Evolutionary conservation across 148 eudicot genomes (phyloP), one percentile per base, ranked within the genome.

Genomic region (Bassia scoparia): DNA sequence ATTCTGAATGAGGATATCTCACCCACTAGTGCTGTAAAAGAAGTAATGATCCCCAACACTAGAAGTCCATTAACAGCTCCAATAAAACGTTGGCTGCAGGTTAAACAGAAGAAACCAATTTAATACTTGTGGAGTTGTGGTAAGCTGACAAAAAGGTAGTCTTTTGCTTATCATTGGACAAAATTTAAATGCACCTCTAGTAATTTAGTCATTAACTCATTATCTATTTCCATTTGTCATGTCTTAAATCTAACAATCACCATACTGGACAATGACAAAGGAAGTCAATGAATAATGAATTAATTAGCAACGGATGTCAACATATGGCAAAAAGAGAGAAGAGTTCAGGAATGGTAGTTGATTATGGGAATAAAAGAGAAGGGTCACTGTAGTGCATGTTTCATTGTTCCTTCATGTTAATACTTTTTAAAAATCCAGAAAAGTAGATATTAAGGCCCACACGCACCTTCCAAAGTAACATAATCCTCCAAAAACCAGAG

Each of bases 21-120:
- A 93, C 98, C 98, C 97, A 91, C 95, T 59, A 94, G 85, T 69
- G 87, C 84, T 66, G 91, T 76, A 78, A 94, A 94, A 53, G 98
- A 85, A 52, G 74, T 67, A 56, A 94, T 73, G 83, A 94, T 91
- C 64, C 95, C 95, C 56, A 87, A 48, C 20, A 92, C 81, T 62
- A 92, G 87, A 78, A 79, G 80, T 69, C 96, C 98, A 80, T 90
- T 92, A 53, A 92, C 89, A 56, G 96, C 90, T 58, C 96, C 98
- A 83, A 94, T 84, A 72, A 89, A 33, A 72, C 89, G 87, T 82
- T 91, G 98, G 83, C 98, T 94, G 81, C 87, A 86, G 60, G 75
- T 44, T 44, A 33, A 34, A 67, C 26, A 52, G 20, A 18, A 33
- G 38, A 58, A 73, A 35, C 30, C 37, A 35, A 53, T 49, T 65